Percentiles rank a stretch among this genome's conserved stretches.
Evolutionary conservation across 257 asterid genomes (phyloP).

Genomic region (Ehretia macrophylla): DNA sequence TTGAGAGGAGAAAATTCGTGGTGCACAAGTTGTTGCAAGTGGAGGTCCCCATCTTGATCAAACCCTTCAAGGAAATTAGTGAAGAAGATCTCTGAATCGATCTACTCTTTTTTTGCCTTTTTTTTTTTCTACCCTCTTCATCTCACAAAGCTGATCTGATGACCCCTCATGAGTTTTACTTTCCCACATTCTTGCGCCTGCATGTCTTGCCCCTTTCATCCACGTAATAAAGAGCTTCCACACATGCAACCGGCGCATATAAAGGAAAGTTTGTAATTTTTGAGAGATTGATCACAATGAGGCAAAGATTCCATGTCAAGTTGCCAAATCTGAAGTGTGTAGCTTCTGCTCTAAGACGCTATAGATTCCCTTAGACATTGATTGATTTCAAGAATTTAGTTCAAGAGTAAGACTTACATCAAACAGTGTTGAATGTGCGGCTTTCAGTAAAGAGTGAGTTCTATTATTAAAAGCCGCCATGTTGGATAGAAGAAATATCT

Average conservation of each 20-base stretch:
- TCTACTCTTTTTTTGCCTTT: not conserved
- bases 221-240: conserved; percentile 8
- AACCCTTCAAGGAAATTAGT: not conserved
- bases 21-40: not conserved
- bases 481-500: too few species aligned
- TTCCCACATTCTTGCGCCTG: conserved; percentile 21
- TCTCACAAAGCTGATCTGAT: conserved; percentile 1
- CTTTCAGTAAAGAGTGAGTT: too few species aligned
- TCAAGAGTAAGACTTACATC: too few species aligned
- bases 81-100: not conserved
- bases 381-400: too few species aligned
- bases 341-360: too few species aligned
- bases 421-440: too few species aligned
- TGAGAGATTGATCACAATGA: not conserved
- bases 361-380: too few species aligned
- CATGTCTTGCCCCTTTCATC: conserved; percentile 34
- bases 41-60: conserved; percentile 4
- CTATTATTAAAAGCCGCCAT: too few species aligned
- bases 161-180: not conserved
- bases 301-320: not conserved
- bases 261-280: not conserved
- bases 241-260: not conserved
- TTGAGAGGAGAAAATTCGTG: not conserved
- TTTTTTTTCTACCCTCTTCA: not conserved
- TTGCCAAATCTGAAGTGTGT: too few species aligned